Base-by-base conservation (phyloP, 805 yeast genomes). In the Ogataea pilisensis region DNA sequence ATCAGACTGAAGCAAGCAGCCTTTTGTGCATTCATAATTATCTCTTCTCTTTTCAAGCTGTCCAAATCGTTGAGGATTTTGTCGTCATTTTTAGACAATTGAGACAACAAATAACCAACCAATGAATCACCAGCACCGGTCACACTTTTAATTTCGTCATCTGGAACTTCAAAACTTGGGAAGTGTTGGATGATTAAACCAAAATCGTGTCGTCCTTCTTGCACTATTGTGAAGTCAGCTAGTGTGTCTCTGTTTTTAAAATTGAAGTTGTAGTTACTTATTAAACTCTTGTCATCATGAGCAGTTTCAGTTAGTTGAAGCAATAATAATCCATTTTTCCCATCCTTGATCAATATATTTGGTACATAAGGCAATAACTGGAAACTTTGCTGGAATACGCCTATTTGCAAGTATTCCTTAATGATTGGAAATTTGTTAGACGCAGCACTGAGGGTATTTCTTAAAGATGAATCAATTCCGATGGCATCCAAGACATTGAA, bases 91-190 rank as follows among this genome's bases (percentile, higher is more conserved):
- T 44, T 39, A 2, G 66, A 60, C 37, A 73, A 45, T 42, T 68
- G 68, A 2, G 80, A 64, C 11, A 77, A 57, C 18, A 88, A 47
- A 21, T 72, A 76, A 0, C 96, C 96, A 22, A 79, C 72, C 32
- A 88, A 68, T 0, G 93, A 72, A 60, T 88, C 96, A 9, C 96
- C 96, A 0, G 95, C 95, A 2, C 96, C 96, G 8, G 91, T 86
- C 25, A 85, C 95, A 49, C 81, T 85, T 22, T 61, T 63, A 11
- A 83, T 70, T 0, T 59, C 54, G 3, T 66, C 55, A 31, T 60
- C 63, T 1, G 64, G 60, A 3, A 73, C 62, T 1, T 24, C 27
- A 4, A 34, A 19, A 4, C 55, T 55, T 0, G 75, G 72, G 57
- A 72, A 82, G 55, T 84, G 82, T 51, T 85, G 85, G 17, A 86